Percentiles rank a stretch among this genome's conserved stretches.
These are phyloP conservation scores for Trichoderma arundinaceum DNA, from an alignment of 2,329 filamentous ascomycete species.

Conservation along the genomic window DNA sequence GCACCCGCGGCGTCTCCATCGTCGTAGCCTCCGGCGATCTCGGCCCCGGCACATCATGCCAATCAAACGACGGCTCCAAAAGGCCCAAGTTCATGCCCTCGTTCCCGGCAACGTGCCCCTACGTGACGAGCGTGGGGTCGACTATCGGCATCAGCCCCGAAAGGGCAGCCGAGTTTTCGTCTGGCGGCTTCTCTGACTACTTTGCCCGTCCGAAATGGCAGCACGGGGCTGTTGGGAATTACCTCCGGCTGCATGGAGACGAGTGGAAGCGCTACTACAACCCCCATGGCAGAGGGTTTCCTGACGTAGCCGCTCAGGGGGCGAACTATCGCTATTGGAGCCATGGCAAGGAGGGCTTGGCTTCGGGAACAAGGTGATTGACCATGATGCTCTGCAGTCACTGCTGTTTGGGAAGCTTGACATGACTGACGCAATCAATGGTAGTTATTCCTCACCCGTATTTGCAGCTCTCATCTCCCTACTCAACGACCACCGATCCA, in stretches of 20 bases:
- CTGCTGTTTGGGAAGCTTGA: background rate
- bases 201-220: constrained; percentile 54
- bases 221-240: constrained; percentile 54
- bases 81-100: constrained; percentile 43
- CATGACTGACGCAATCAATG: constrained; percentile 12
- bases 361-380: constrained; percentile 45
- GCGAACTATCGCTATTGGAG: constrained; percentile 44
- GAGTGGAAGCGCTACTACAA: constrained; percentile 57
- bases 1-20: constrained; percentile 69
- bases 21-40: constrained; percentile 67
- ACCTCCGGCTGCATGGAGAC: constrained; percentile 49
- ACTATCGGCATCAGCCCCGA: constrained; percentile 60
- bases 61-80: constrained; percentile 46
- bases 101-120: constrained; percentile 58
- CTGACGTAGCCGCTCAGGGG: constrained; percentile 65
- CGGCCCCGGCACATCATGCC: constrained; percentile 46
- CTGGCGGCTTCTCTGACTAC: constrained; percentile 57
- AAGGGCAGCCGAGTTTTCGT: constrained; percentile 57
- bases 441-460: constrained; percentile 63
- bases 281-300: constrained; percentile 60
- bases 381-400: background rate
- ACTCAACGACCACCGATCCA: constrained; percentile 66
- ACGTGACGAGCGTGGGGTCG: constrained; percentile 66
- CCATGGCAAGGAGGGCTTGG: constrained; percentile 37
- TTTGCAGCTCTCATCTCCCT: constrained; percentile 68